A percentile compares a stretch with the other conserved stretches of the same genome.
phyloP scores from a whole-genome alignment of 1,284 basidiomycete species.

The Anthracocystis panici-leucophaei region DNA sequence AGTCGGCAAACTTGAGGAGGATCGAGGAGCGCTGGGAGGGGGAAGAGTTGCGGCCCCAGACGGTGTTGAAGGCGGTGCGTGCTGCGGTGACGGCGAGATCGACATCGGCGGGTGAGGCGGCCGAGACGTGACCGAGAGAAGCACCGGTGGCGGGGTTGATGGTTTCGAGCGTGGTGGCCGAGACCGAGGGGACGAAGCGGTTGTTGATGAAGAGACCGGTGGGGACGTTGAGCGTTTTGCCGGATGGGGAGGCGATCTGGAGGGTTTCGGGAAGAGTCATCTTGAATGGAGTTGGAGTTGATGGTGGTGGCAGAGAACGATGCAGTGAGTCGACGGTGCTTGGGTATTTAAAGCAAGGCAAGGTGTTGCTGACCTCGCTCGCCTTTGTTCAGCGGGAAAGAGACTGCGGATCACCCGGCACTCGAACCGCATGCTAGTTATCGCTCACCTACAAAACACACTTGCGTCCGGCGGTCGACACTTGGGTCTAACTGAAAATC shows the following conservation, averaged over 20 bases:
- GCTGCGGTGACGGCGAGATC: conserved; percentile 58
- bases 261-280: conserved; percentile 46
- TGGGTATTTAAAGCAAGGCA: background rate
- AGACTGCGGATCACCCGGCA: background rate
- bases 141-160: conserved; percentile 57
- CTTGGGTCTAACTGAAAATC: no score
- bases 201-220: conserved; percentile 62
- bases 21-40: conserved; percentile 74
- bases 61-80: conserved; percentile 51
- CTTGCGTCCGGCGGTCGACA: no score
- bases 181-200: conserved; percentile 49
- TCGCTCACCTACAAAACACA: no score
- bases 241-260: conserved; percentile 65
- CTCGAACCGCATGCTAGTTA: background rate
- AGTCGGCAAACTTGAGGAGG: conserved; percentile 76
- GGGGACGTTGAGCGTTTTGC: conserved; percentile 47
- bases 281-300: background rate
- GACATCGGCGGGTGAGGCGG: conserved; percentile 52
- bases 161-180: conserved; percentile 46
- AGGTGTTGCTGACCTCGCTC: no score
- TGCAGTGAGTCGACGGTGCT: background rate
- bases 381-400: no score
- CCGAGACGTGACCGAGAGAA: conserved; percentile 52
- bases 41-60: conserved; percentile 51
- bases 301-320: background rate